Evolutionary conservation across 371 early-diverging fungal genomes (phyloP).

Genomic region (Haplosporangium sp.): DNA sequence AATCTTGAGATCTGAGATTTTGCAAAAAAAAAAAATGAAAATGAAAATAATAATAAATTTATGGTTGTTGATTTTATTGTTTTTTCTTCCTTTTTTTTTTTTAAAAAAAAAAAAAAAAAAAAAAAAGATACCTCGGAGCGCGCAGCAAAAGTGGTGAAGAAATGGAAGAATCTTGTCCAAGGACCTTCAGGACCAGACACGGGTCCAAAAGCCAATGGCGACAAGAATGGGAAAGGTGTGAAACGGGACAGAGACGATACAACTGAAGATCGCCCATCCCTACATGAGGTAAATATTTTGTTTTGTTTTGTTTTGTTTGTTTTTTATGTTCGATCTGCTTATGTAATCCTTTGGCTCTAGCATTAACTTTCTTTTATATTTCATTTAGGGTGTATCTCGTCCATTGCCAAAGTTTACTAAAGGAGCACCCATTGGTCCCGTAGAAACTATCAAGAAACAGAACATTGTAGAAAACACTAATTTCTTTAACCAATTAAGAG

Average conservation of each 20-base stretch:
- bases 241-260: neutral
- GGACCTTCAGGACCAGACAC: neutral
- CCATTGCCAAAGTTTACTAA: slow-evolving; percentile 47
- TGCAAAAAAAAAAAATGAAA: slow-evolving; percentile 5
- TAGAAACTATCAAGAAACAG: slow-evolving; percentile 31
- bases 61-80: slow-evolving; percentile 2
- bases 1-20: too few species aligned
- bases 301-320: too few species aligned
- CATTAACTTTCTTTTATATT: neutral
- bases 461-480: slow-evolving; percentile 24
- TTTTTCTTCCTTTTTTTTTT: too few species aligned
- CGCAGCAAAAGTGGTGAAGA: slow-evolving; percentile 22
- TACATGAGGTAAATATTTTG: neutral
- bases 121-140: slow-evolving; percentile 14
- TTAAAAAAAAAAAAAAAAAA: slow-evolving; percentile 15
- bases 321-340: neutral
- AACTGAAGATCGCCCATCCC: neutral
- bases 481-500: slow-evolving; percentile 32
- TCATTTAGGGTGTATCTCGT: slow-evolving; percentile 3
- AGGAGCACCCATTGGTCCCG: slow-evolving; percentile 7
- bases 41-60: neutral
- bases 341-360: neutral
- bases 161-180: slow-evolving; percentile 11
- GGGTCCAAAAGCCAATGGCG: neutral
- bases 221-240: neutral